Conservation (phyloP, 768 basidiomycete genomes). For the Boletellus ananas region DNA sequence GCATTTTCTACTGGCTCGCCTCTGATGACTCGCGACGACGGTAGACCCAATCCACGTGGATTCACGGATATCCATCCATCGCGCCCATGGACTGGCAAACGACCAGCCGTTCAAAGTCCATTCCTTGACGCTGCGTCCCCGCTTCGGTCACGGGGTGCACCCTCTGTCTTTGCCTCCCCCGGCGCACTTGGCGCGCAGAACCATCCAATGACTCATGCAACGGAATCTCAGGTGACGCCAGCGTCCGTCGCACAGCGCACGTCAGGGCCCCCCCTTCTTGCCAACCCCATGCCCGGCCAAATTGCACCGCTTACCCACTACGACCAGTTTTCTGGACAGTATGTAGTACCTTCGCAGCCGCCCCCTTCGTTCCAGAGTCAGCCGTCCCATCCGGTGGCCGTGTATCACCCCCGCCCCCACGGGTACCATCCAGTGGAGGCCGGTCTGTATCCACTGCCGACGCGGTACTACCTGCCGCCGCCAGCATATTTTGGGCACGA, state of each 20-base stretch:
- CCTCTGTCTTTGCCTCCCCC: not conserved
- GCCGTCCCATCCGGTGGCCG: conserved; percentile 18
- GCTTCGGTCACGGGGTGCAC: conserved; percentile 5
- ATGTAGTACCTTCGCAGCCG: conserved; percentile 42
- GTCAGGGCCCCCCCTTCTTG: conserved; percentile 19
- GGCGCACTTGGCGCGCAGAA: not conserved
- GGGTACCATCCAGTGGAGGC: conserved; percentile 34
- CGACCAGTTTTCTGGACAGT: conserved; percentile 40
- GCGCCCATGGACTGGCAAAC: not conserved
- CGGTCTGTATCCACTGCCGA: conserved; percentile 35
- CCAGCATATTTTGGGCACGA: conserved; percentile 40
- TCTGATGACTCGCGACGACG: conserved; percentile 8
- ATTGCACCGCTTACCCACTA: conserved; percentile 31
- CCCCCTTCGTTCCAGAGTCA: conserved; percentile 29
- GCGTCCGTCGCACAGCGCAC: not conserved
- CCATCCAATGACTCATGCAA: not conserved
- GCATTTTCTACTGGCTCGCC: not conserved
- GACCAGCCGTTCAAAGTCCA: not conserved
- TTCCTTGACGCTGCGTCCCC: not conserved
- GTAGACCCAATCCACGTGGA: not conserved
- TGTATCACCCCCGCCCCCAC: conserved; percentile 29
- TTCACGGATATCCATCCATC: not conserved
- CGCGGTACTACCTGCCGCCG: conserved; percentile 34
- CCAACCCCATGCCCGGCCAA: conserved; percentile 17
- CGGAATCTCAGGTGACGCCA: not conserved